Evolutionary conservation across 768 basidiomycete genomes (phyloP).

Genomic region (Coprinopsis strossmayeri): DNA sequence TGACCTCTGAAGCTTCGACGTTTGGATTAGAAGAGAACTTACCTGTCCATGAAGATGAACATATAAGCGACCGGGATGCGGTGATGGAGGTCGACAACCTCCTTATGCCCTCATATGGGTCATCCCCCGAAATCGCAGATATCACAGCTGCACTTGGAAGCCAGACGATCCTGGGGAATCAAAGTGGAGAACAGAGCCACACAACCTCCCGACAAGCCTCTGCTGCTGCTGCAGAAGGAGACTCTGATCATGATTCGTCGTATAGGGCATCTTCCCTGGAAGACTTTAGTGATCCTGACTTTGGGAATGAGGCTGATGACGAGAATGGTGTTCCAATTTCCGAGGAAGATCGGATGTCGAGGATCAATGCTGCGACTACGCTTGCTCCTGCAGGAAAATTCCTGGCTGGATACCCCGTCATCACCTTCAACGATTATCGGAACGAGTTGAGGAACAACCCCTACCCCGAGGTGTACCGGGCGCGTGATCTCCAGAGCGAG

Average conservation of each 20-base stretch:
- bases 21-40: too few species aligned
- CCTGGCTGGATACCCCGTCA: constrained; percentile 27
- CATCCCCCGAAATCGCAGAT: background rate
- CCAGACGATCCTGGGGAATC: constrained; percentile 4
- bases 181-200: background rate
- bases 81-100: constrained; percentile 7
- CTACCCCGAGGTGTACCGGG: constrained; percentile 25
- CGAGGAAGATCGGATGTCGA: too few species aligned
- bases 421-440: constrained; percentile 33
- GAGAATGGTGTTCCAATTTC: too few species aligned
- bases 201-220: background rate
- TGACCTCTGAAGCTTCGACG: too few species aligned
- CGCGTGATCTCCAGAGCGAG: constrained; percentile 52
- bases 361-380: background rate
- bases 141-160: constrained; percentile 4
- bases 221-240: background rate
- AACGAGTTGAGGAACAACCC: constrained; percentile 26
- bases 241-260: background rate
- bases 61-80: background rate
- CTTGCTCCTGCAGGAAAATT: background rate
- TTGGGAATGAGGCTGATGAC: background rate
- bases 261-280: background rate
- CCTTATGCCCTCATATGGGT: background rate
- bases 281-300: background rate
- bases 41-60: background rate